These are phyloP conservation scores for Circinella umbellata DNA, from an alignment of 371 early-diverging fungal species.

Conservation along the genomic window DNA sequence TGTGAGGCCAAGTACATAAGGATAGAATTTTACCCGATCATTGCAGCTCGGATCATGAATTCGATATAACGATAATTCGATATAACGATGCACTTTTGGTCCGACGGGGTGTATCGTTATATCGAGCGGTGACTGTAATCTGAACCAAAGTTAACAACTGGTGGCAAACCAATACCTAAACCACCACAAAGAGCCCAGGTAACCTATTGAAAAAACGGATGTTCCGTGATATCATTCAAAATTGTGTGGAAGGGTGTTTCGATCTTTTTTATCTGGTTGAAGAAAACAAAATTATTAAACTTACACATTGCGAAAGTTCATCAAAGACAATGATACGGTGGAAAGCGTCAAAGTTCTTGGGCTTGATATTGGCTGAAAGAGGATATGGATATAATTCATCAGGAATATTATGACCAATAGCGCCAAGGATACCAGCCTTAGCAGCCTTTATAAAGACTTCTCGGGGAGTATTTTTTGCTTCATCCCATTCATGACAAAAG, in stretches of 20 bases:
- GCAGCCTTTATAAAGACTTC: conserved; percentile 74
- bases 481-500: conserved; percentile 85
- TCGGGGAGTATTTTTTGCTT: conserved; percentile 78
- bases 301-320: conserved; percentile 83
- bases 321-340: conserved; percentile 79
- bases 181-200: conserved; percentile 53
- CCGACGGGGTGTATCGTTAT: no score
- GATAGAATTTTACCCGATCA: no score
- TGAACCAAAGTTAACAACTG: conserved; percentile 66
- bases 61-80: no score
- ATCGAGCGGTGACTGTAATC: no score
- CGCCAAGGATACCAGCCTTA: conserved; percentile 72
- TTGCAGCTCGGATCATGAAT: no score
- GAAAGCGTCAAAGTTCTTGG: conserved; percentile 75
- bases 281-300: no score
- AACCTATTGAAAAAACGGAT: no score
- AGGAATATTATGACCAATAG: conserved; percentile 56
- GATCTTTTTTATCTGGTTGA: no score
- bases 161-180: conserved; percentile 77
- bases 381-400: conserved; percentile 26
- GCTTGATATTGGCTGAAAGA: conserved; percentile 52
- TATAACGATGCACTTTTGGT: no score
- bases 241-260: no score
- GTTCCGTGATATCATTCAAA: no score
- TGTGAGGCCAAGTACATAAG: no score